Percentiles rank a stretch among this genome's conserved stretches.
phyloP scores from a whole-genome alignment of 192 early-diverging fungal species.

The Globomyces pollinis-pini region DNA sequence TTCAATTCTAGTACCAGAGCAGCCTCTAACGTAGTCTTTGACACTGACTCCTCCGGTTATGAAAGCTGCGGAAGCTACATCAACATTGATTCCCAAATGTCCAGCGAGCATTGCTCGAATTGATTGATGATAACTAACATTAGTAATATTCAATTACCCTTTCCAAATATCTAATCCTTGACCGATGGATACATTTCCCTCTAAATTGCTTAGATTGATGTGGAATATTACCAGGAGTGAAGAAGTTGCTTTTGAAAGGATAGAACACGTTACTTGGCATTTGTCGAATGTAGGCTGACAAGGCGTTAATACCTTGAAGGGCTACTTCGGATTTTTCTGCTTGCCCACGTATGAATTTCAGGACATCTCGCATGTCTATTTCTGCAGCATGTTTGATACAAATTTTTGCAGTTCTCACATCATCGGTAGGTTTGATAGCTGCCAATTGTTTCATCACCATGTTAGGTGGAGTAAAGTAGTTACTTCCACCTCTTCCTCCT shows the following conservation, averaged over 20 bases:
- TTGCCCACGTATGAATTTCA: constrained; percentile 14
- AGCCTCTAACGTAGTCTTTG: constrained; percentile 45
- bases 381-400: background rate
- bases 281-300: constrained; percentile 21
- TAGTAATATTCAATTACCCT: constrained; percentile 14
- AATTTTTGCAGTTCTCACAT: background rate
- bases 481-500: background rate
- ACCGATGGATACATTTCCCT: constrained; percentile 14
- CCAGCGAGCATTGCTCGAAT: constrained; percentile 33
- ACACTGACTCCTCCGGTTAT: constrained; percentile 29
- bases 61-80: constrained; percentile 31
- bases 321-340: constrained; percentile 14
- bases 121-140: constrained; percentile 21
- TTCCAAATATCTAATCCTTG: constrained; percentile 33
- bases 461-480: background rate
- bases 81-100: constrained; percentile 34
- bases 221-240: constrained; percentile 13
- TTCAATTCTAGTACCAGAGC: constrained; percentile 36
- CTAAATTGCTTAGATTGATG: too few species aligned
- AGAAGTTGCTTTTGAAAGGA: constrained; percentile 26
- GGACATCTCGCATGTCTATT: constrained; percentile 19
- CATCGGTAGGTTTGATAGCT: background rate
- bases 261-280: constrained; percentile 19
- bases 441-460: background rate
- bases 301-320: constrained; percentile 15